Evolutionary conservation across 1,284 basidiomycete species (phyloP), one percentile per base, ranked within the genome.

Genomic region (Agaricales sp.): DNA sequence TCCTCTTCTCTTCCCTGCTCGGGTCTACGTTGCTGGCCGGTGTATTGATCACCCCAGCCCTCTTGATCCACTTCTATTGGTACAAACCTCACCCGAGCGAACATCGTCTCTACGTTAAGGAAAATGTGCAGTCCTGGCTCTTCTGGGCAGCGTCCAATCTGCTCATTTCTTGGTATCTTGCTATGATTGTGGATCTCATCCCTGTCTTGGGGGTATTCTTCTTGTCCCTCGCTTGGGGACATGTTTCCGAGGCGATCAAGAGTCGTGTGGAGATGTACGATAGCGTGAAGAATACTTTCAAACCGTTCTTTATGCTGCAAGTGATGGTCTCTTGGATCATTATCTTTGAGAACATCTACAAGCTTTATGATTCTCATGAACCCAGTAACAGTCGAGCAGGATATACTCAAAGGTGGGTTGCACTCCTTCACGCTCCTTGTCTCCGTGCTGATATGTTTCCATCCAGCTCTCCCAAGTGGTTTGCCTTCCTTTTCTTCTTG

Each of bases 81-180:
- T 82, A 80, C 57, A 72, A 77, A 44, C 73, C 72, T 0, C 59
- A 80, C 51, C 75, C 73, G 6, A 76, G 75, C 13, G 68, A 71
- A 4, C 66, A 78, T 54, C 72, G 83, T 13, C 69, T 66, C 30
- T 84, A 74, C 55, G 71, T 85, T 52, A 73, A 73, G 46, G 71
- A 80, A 53, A 88, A 86, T 58, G 63, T 87, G 46, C 71, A 84
- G 57, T 80, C 82, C 8, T 88, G 85, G 85, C 67, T 87, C 3
- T 84, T 84, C 62, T 88, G 86, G 84, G 78, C 76, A 6, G 84
- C 84, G 2, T 74, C 80, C 26, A 87, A 88, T 60, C 65, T 87
- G 47, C 63, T 83, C 50, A 70, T 86, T 47, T 87, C 85, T 2
- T 88, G 85, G 85, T 80, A 71, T 55, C 75, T 88, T 23, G 85